Evolutionary conservation across 768 basidiomycete species (phyloP), one percentile per base, ranked within the genome.

Genomic region (Mycena crocata): DNA sequence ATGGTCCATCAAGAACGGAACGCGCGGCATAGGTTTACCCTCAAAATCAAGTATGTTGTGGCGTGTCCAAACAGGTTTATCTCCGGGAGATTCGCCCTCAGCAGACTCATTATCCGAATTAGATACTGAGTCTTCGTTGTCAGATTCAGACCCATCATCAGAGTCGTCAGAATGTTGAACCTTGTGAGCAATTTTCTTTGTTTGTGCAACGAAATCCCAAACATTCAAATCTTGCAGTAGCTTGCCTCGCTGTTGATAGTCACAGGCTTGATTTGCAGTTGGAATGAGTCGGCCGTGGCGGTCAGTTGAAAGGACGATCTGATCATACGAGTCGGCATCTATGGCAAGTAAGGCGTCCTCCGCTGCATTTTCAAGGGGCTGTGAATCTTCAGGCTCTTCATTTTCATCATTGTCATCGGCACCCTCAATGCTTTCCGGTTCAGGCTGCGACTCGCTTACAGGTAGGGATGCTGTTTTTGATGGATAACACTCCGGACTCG

Each of bases 401-500:
- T n/a, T n/a, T n/a, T n/a, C n/a, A n/a, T n/a, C n/a, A n/a, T n/a
- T n/a, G n/a, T 37, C 37, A 37, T 37, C 37, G 9, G 37, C 37
- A 37, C 37, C 17, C 17, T 17, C 37, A 37, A 17, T 37, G 10
- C 37, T 9, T 9, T 37, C 17, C 37, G 37, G 37, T 9, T 9
- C 37, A 9, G 37, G 37, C 9, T 37, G 37, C 37, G 9, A 37
- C 37, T 9, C 37, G 37, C 24, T 56, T 39, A 1, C 17, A 3
- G 2, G 45, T n/a, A n/a, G n/a, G n/a, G 21, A 24, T 74, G 71
- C 67, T 74, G 76, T 60, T 78, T 70, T 8, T 76, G 72, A 57
- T 63, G 68, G 7, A 73, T 72, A 15, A n/a, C n/a, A n/a, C n/a
- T n/a, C n/a, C n/a, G n/a, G n/a, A n/a, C n/a, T n/a, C n/a, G n/a